Evolutionary conservation across 1,284 basidiomycete genomes (phyloP), one percentile per base, ranked within the genome.

Genomic region (Rhodofomes roseus): DNA sequence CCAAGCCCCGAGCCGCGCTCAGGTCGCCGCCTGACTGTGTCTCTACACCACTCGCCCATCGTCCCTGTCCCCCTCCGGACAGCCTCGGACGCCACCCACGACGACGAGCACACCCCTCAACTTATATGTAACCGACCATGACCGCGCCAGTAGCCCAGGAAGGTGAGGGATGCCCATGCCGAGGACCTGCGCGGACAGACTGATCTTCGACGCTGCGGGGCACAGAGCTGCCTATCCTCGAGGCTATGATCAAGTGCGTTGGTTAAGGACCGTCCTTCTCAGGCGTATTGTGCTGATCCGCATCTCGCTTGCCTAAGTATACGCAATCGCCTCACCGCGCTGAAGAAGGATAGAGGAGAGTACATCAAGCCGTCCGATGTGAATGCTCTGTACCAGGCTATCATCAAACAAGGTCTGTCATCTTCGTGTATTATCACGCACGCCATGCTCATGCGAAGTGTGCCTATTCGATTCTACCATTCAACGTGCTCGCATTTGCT

Each of bases 351-450:
- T 78, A 83, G 92, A 68, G 85, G 86, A 66, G 86, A 93, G 66
- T 96, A 90, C 77, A 93, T 96, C 75, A 93, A 95, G 69, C 83
- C 93, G 2, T 89, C 92, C 65, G 96, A 96, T 80, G 96, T 99
- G 58, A 91, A 97, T 74, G 83, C 86, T 50, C 87, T 98, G 64
- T 98, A 98, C 81, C 92, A 95, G 67, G 85, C 90, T 7, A 93
- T 97, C 63, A 92, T 98, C 64, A 96, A 96, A 74, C 95, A 98
- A 83, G 90, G 95, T 93, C 52, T 48, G 79, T 69, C 55, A 34
- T 4, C 27, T 12, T 37, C 18, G 4, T 14, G 2, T 16, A 20
- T 43, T 18, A 46, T 51, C 14, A 7, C 5, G n/a, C 18, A 27
- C 4, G 31, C 18, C 8, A 34, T 48, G 34, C 9, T 29, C 23